Evolutionary conservation across 2,329 filamentous ascomycete genomes (phyloP), one percentile per base, ranked within the genome.

Genomic region (Bipolaris zeicola): DNA sequence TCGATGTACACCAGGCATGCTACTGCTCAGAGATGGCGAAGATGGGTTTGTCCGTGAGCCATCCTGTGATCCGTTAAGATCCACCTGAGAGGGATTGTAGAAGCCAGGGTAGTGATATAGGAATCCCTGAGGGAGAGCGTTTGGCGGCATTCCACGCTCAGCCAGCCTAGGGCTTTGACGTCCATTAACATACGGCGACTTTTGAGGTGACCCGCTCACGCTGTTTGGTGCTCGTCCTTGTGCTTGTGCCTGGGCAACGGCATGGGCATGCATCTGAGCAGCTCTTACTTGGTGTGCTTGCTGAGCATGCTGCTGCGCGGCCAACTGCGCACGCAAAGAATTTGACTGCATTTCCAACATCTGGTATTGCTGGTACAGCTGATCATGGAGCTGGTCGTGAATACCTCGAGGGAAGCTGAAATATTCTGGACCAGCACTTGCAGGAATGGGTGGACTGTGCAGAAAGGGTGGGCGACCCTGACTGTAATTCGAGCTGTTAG

Each of bases 401-500:
- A 75, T 64, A 5, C 68, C 69, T 39, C 76, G 64, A 28, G 70
- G 70, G 54, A 81, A 78, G 16, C 66, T 67, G 58, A 81, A 80
- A 56, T 81, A 81, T 45, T 81, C 79, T n/a, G 70, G 70, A 14
- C 69, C 71, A 50, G 71, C 65, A 33, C 69, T 66, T 6, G 69
- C 58, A 22, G 62, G 67, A 13, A 79, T 71, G 2, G 79, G 78
- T 33, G 79, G 79, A 58, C 79, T 81, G 52, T 78, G 68, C 43
- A 80, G 65, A 41, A 71, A 77, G 6, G 62, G 71, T 33, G 71
- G 68, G 28, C 77, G 70, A 43, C 74, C 76, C 52, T 76, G 74
- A 42, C 71, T 71, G 60, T 77, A 81, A 4, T 80, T 80, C 4
- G 82, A 80, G 31, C 83, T 82, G 70, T 84, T 86, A 2, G 85